Percentiles rank a stretch among this genome's conserved stretches.
phyloP scores from a whole-genome alignment of 306 rosid genomes.

The Biancaea sappan region DNA sequence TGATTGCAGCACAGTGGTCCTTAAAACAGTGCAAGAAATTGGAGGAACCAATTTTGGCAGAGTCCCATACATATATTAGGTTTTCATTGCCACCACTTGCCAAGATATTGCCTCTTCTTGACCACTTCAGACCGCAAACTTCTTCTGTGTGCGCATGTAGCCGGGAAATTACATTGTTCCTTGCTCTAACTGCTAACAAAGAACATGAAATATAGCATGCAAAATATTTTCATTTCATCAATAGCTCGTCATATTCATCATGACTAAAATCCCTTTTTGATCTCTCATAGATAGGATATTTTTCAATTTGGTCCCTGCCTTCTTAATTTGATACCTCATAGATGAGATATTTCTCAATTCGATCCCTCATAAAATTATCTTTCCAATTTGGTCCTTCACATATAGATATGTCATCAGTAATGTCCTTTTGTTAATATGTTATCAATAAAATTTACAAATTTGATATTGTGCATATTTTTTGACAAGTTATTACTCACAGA shows the following conservation, averaged over 20 bases:
- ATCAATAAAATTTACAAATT: too few relatives aligned
- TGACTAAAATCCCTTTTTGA: too few relatives aligned
- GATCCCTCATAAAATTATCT: too few relatives aligned
- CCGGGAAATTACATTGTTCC: slow-evolving; percentile 42
- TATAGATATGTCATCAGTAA: too few relatives aligned
- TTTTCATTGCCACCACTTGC: slow-evolving; percentile 91
- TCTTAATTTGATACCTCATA: too few relatives aligned
- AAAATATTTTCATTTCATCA: slow-evolving; percentile 8
- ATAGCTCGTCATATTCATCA: neutral
- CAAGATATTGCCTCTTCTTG: slow-evolving; percentile 62
- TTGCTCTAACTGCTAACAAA: slow-evolving; percentile 57
- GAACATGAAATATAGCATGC: neutral
- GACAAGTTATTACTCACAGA: too few relatives aligned
- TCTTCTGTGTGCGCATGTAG: slow-evolving; percentile 58
- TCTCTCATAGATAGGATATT: too few relatives aligned
- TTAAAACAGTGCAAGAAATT: slow-evolving; percentile 63
- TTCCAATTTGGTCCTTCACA: too few relatives aligned
- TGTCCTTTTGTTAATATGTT: too few relatives aligned
- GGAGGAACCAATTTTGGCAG: slow-evolving; percentile 62
- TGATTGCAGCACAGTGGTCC: slow-evolving; percentile 72
- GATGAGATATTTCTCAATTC: too few relatives aligned
- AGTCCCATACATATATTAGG: slow-evolving; percentile 71
- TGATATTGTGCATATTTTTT: too few relatives aligned
- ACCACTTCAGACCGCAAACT: slow-evolving; percentile 82
- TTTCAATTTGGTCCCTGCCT: too few relatives aligned